Percentiles rank a stretch among this genome's conserved stretches.
Evolutionary conservation across 2,329 filamentous ascomycete species (phyloP).

Genomic region (Cercospora sp.): DNA sequence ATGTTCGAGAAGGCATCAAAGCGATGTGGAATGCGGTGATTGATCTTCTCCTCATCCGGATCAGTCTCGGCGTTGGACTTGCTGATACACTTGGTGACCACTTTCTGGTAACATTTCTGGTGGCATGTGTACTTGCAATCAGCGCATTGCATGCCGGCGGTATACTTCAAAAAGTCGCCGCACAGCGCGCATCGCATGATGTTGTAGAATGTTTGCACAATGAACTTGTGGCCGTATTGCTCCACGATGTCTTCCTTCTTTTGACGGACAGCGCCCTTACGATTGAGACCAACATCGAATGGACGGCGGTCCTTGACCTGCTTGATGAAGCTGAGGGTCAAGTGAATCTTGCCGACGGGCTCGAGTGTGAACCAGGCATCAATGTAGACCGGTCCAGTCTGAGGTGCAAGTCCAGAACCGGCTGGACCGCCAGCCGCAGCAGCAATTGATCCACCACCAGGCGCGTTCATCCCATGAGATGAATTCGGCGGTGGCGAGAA

Average conservation of each 20-base stretch:
- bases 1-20: slow-evolving; percentile 97
- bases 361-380: slow-evolving; percentile 98
- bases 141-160: slow-evolving; percentile 97
- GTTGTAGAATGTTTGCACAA: slow-evolving; percentile 99
- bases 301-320: slow-evolving; percentile 79
- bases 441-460: slow-evolving; percentile 39
- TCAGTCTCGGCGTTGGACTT: slow-evolving; percentile 98
- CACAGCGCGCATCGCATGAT: slow-evolving; percentile 99
- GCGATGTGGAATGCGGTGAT: slow-evolving; percentile 96
- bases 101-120: slow-evolving; percentile 92
- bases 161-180: slow-evolving; percentile 97
- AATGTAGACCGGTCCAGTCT: slow-evolving; percentile 62
- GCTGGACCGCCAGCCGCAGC: slow-evolving; percentile 45
- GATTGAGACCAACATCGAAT: slow-evolving; percentile 85
- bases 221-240: slow-evolving; percentile 98
- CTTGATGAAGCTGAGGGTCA: slow-evolving; percentile 90
- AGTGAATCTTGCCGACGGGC: slow-evolving; percentile 86
- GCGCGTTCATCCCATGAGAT: slow-evolving; percentile 33
- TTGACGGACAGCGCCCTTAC: slow-evolving; percentile 94
- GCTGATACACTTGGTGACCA: slow-evolving; percentile 99
- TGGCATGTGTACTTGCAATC: slow-evolving; percentile 99
- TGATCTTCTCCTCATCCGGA: slow-evolving; percentile 99
- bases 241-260: slow-evolving; percentile 98
- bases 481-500: slow-evolving; percentile 54
- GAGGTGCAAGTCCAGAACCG: slow-evolving; percentile 47